Evolutionary conservation across 1,284 basidiomycete species (phyloP).

Genomic region (Ceratobasidium sp.): DNA sequence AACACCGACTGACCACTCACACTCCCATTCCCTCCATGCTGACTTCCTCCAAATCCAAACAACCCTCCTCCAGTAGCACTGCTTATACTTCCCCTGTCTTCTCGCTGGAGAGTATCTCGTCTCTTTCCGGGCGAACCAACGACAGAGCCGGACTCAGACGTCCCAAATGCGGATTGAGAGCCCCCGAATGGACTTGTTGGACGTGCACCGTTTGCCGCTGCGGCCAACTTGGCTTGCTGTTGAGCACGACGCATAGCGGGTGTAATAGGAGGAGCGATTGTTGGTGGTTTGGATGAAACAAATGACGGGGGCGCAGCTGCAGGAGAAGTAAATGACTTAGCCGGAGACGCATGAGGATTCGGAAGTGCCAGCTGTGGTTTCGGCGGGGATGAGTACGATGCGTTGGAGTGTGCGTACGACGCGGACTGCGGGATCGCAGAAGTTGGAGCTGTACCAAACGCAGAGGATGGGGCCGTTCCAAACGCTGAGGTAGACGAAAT

Average conservation of each 20-base stretch:
- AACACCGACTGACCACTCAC: background rate
- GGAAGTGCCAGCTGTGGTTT: conserved; percentile 16
- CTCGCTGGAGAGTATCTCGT: background rate
- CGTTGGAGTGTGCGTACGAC: background rate
- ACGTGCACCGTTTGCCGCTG: no score
- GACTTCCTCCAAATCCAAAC: background rate
- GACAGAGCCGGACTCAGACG: background rate
- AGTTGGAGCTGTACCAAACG: conserved; percentile 10
- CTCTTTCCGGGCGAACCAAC: conserved; percentile 9
- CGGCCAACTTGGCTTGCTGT: conserved; percentile 18
- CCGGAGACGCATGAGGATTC: conserved; percentile 6
- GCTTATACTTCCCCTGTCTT: conserved; percentile 6
- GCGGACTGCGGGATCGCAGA: background rate
- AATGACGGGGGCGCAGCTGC: background rate
- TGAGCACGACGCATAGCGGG: conserved; percentile 37
- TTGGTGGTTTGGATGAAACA: conserved; percentile 15
- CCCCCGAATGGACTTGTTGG: background rate
- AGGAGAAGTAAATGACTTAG: background rate
- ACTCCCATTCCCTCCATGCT: conserved; percentile 1
- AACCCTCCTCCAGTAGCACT: conserved; percentile 14
- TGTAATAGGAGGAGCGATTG: conserved; percentile 32
- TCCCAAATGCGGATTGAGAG: background rate
- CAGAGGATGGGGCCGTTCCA: conserved; percentile 24
- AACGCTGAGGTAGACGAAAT: conserved; percentile 13
- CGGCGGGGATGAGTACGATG: conserved; percentile 17